Evolutionary conservation across 345 rosid species (phyloP).

Genomic region (Syzygium aromaticum): DNA sequence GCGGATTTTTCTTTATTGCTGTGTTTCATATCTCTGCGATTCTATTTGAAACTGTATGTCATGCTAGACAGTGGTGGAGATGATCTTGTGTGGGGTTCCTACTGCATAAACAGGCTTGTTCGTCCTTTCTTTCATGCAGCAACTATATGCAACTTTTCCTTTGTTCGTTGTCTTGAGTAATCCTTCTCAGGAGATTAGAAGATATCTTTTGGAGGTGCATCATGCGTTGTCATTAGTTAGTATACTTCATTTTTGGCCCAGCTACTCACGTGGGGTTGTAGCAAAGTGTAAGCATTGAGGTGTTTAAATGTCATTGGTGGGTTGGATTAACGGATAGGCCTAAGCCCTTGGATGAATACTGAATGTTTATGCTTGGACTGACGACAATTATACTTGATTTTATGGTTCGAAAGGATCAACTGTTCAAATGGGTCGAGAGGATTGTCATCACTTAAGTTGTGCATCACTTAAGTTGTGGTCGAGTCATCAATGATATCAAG

Average conservation of each 20-base stretch:
- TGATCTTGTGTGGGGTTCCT: neutral
- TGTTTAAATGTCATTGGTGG: accelerated
- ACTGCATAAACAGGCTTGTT: neutral
- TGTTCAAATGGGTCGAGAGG: neutral
- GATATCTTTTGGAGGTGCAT: neutral
- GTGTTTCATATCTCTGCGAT: neutral
- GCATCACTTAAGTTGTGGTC: neutral
- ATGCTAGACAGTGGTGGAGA: neutral
- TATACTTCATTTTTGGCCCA: neutral
- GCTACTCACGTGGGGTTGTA: neutral
- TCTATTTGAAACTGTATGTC: neutral
- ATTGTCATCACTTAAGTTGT: neutral
- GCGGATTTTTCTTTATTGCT: neutral
- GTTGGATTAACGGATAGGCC: neutral
- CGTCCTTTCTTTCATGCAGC: neutral
- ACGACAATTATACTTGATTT: neutral
- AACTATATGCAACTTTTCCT: neutral
- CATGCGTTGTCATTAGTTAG: neutral
- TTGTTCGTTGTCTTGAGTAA: neutral
- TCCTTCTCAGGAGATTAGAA: neutral
- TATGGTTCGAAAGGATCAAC: neutral
- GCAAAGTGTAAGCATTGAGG: neutral
- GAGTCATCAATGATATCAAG: neutral
- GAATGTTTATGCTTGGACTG: neutral
- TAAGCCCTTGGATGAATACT: neutral